A percentile compares a stretch with the other conserved stretches of the same genome.
phyloP scores from a whole-genome alignment of 2,329 filamentous ascomycete genomes.

The Monosporascus sp. region DNA sequence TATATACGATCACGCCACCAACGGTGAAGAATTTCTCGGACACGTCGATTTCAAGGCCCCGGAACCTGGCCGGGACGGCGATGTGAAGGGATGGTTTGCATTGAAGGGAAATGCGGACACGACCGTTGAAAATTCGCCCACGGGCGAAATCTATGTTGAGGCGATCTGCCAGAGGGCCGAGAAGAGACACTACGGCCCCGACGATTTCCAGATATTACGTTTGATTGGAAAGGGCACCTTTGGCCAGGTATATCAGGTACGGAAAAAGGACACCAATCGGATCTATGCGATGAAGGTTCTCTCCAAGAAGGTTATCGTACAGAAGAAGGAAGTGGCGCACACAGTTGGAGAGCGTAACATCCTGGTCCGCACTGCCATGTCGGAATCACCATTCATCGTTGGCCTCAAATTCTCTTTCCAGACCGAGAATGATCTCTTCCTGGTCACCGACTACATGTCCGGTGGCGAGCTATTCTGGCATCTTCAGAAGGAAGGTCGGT shows the following conservation, averaged over 20 bases:
- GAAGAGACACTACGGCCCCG: constrained; percentile 87
- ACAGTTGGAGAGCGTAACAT: constrained; percentile 97
- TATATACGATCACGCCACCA: constrained; percentile 77
- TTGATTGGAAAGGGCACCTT: constrained; percentile 98
- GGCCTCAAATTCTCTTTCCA: constrained; percentile 98
- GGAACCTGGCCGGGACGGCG: constrained; percentile 60
- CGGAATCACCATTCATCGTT: constrained; percentile 95
- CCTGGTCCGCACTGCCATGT: constrained; percentile 88
- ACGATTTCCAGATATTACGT: constrained; percentile 92
- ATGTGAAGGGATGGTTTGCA: constrained; percentile 79
- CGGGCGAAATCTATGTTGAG: constrained; percentile 86
- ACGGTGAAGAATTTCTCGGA: constrained; percentile 85
- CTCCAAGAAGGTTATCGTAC: constrained; percentile 98
- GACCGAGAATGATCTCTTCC: constrained; percentile 89
- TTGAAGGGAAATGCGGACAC: constrained; percentile 72
- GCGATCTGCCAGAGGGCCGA: constrained; percentile 82
- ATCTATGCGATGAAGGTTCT: constrained; percentile 99
- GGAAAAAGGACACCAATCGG: constrained; percentile 90
- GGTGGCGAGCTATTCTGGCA: constrained; percentile 99
- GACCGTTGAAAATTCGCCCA: constrained; percentile 63
- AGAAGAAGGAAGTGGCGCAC: constrained; percentile 98
- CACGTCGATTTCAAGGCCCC: constrained; percentile 76
- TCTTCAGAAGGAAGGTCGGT: constrained; percentile 91
- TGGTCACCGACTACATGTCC: constrained; percentile 99
- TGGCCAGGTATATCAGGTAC: constrained; percentile 96